phyloP scores from a whole-genome alignment of 495 filamentous ascomycete genomes.

The Terfezia boudieri region DNA sequence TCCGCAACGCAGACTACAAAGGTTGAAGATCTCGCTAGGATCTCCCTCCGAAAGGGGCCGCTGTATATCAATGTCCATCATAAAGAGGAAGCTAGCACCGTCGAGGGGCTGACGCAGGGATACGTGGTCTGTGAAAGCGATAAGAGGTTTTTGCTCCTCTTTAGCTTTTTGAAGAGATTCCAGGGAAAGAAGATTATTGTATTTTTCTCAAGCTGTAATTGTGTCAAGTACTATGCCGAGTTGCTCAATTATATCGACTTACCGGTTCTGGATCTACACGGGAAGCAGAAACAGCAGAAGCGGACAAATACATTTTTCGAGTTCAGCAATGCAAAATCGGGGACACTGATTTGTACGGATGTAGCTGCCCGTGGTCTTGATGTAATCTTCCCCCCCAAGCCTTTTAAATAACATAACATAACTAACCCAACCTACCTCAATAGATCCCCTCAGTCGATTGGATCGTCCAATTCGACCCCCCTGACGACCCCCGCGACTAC shows the following conservation, averaged over 20 bases:
- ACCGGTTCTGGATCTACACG: conserved; percentile 68
- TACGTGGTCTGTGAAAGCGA: conserved; percentile 86
- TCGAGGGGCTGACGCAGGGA: conserved; percentile 82
- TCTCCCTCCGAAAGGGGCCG: conserved; percentile 76
- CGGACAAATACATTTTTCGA: conserved; percentile 96
- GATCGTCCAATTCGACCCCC: conserved; percentile 90
- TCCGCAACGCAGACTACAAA: conserved; percentile 96
- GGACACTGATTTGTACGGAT: conserved; percentile 86
- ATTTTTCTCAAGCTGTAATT: conserved; percentile 84
- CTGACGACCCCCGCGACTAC: conserved; percentile 77
- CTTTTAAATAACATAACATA: conserved; percentile 3
- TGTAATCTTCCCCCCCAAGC: conserved; percentile 25
- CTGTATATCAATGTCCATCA: conserved; percentile 90
- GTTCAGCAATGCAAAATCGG: conserved; percentile 81
- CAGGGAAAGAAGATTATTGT: conserved; percentile 93
- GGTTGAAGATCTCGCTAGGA: conserved; percentile 85
- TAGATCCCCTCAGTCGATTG: conserved; percentile 81
- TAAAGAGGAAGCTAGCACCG: conserved; percentile 56
- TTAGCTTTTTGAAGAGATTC: conserved; percentile 74
- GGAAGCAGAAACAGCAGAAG: conserved; percentile 94
- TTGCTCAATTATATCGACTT: conserved; percentile 92
- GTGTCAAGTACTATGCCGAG: conserved; percentile 85
- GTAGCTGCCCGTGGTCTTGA: conserved; percentile 87
- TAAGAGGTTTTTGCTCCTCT: conserved; percentile 79
- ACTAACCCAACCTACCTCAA: background rate